Conservation (phyloP, 257 asterid genomes). For the Nicotiana paniculata region DNA sequence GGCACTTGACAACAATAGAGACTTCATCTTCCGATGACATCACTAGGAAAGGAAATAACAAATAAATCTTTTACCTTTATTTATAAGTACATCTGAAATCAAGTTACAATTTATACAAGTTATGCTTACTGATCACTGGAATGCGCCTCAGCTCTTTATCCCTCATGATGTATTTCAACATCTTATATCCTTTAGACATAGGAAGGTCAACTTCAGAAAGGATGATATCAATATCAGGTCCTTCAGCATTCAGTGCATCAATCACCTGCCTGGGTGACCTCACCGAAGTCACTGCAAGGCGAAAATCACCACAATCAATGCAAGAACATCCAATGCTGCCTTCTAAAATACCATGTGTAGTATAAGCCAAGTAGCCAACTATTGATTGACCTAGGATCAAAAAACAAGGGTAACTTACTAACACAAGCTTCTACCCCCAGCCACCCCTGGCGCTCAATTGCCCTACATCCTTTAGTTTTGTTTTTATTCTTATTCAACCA, state of each 20-base stretch:
- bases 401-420: neutral
- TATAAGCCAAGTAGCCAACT: neutral
- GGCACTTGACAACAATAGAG: slow-evolving; percentile 80
- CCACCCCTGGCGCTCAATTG: neutral
- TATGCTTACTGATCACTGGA: slow-evolving; percentile 81
- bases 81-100: neutral
- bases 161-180: slow-evolving; percentile 70
- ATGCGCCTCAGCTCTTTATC: slow-evolving; percentile 74
- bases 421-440: neutral
- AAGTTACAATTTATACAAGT: neutral
- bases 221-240: slow-evolving; percentile 78
- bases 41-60: slow-evolving; percentile 44
- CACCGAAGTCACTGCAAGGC: slow-evolving; percentile 63
- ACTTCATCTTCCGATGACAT: slow-evolving; percentile 90
- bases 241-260: slow-evolving; percentile 90
- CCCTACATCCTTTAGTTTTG: neutral
- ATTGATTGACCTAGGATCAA: neutral
- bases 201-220: slow-evolving; percentile 94
- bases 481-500: neutral
- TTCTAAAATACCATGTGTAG: neutral
- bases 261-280: slow-evolving; percentile 91
- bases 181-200: slow-evolving; percentile 70
- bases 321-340: neutral
- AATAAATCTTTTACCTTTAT: neutral
- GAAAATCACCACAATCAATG: slow-evolving; percentile 4